Conservation (phyloP, 305 asterid species). For the Fraxinus sp. region DNA sequence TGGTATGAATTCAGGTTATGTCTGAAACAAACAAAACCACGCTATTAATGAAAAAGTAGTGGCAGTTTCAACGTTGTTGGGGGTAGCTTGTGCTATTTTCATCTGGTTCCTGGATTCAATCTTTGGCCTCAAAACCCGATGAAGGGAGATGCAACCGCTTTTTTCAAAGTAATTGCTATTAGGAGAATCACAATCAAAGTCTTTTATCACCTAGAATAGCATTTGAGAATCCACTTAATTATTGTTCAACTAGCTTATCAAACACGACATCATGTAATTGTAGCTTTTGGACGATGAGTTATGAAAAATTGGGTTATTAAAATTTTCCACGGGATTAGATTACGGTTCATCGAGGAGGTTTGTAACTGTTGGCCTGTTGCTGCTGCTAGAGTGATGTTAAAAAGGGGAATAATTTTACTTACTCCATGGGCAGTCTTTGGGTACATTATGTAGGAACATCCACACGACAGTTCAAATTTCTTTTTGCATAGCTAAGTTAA, state of each 20-base stretch:
- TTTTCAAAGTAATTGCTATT: neutral
- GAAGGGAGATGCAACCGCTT: neutral
- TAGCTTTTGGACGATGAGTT: neutral
- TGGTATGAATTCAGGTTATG: neutral
- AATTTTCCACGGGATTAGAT: neutral
- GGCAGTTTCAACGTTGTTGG: neutral
- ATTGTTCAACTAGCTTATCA: neutral
- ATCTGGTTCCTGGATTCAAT: neutral
- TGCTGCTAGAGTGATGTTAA: neutral
- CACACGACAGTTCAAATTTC: neutral
- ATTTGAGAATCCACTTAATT: neutral
- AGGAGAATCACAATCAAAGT: neutral
- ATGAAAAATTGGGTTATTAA: neutral
- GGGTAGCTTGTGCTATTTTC: neutral
- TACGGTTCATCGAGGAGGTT: neutral
- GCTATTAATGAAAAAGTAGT: neutral
- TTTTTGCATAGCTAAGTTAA: neutral
- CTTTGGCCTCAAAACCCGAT: neutral
- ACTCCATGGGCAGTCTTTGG: neutral
- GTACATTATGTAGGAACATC: neutral
- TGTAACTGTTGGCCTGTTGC: neutral
- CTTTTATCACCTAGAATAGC: neutral
- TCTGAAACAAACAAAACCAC: neutral
- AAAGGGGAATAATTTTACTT: neutral
- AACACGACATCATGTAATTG: neutral